Evolutionary conservation across 805 yeast species (phyloP), one percentile per base, ranked within the genome.

Genomic region (Saccharomycopsis sp.): DNA sequence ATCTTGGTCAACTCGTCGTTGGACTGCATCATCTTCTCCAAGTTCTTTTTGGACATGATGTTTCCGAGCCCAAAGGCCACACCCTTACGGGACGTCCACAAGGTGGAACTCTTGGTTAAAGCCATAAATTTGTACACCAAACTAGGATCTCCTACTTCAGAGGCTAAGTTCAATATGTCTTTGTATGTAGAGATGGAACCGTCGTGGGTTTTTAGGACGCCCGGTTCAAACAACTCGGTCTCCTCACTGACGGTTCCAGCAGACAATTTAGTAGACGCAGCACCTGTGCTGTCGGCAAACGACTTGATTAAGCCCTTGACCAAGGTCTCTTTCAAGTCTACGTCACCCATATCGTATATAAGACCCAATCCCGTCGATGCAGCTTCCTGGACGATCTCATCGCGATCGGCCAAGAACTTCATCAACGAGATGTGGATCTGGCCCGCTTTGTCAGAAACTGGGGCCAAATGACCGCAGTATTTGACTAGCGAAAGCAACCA

Each of bases 121-220:
- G 96, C 84, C 97, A 93, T 90, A 69, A 93, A 93, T 68, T 90
- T 89, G 72, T 93, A 93, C 2, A 93, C 97, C 63, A 93, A 78
- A 64, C 94, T 82, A 14, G 98, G 97, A 70, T 93, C 97, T 29
- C 98, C 98, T 8, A 91, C 96, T 68, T 93, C 99, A 0, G 94
- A 83, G 0, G 99, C 97, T 54, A 93, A 75, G 65, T 77, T 88
- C 65, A 93, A 75, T 34, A 93, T 89, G 70, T 93, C 99, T 66
- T 87, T 89, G 69, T 93, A 93, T 0, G 98, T 92, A 0, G 96
- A 87, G 2, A 93, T 84, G 0, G 96, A 87, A 0, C 93, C 91
- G 62, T 88, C 94, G 53, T 85, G 86, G 0, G 97, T 89, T 54
- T 80, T 86, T 64, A 93, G 72, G 2, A 82, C 77, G 44, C 96